A percentile compares a stretch with the other conserved stretches of the same genome.
phyloP scores from a whole-genome alignment of 352 stramenopile genomes.

The Globisporangium orthogonon region DNA sequence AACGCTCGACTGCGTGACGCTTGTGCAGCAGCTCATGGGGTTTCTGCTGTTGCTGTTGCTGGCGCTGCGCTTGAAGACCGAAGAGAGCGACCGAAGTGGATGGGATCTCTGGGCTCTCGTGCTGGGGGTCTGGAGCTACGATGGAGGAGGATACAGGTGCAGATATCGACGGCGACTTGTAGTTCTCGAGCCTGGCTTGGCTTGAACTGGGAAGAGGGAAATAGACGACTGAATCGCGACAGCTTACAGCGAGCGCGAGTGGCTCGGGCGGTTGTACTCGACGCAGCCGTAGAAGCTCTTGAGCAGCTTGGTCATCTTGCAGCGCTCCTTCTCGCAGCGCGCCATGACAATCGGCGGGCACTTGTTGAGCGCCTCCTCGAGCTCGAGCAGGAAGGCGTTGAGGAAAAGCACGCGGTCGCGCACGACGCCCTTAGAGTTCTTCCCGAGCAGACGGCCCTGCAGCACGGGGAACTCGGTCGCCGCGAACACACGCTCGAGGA shows the following conservation, averaged over 20 bases:
- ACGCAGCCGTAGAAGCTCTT: conserved; percentile 84
- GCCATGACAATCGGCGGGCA: conserved; percentile 65
- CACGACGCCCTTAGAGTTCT: conserved; percentile 79
- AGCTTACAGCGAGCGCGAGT: conserved; percentile 45
- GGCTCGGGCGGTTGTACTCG: conserved; percentile 28
- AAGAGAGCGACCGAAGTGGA: too few species aligned
- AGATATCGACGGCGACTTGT: conserved; percentile 2
- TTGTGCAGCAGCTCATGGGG: not conserved
- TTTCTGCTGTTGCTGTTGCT: too few species aligned
- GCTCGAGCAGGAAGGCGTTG: conserved; percentile 72
- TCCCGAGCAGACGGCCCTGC: conserved; percentile 65
- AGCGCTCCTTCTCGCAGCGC: conserved; percentile 73
- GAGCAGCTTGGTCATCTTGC: conserved; percentile 79
- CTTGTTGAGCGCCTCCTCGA: conserved; percentile 74
- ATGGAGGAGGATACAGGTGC: not conserved
- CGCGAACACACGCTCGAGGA: conserved; percentile 59
- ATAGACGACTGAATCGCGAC: too few species aligned
- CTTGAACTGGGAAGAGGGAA: too few species aligned
- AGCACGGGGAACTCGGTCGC: conserved; percentile 72
- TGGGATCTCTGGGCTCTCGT: too few species aligned
- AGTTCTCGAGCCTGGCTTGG: not conserved
- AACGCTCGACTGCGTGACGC: too few species aligned
- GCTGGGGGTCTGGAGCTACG: too few species aligned
- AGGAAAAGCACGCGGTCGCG: conserved; percentile 72
- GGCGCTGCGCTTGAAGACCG: too few species aligned